Evolutionary conservation across 2,329 filamentous ascomycete species (phyloP), one percentile per base, ranked within the genome.

Genomic region (Talaromyces sp.): DNA sequence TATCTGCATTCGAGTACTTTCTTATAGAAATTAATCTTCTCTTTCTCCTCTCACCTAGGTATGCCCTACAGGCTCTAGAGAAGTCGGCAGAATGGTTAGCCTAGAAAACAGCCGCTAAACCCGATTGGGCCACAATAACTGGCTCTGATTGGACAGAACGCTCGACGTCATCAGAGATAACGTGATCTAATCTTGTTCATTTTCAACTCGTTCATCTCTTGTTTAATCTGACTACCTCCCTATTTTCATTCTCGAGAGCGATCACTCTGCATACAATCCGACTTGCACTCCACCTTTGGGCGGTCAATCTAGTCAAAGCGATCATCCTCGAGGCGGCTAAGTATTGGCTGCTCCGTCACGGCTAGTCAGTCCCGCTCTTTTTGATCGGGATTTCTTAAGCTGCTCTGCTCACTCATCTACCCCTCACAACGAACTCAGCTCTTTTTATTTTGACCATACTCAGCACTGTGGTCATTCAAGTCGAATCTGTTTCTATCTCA

Each of bases 341-440:
- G 58, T 27, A 61, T 61, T 61, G 58, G 58, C 58, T 61, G 11
- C 43, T 36, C 58, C 40, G 40, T 61, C 58, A 49, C 56, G 56
- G 27, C 59, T 61, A 61, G 59, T 43, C 34, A 25, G 59, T 53
- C 59, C 59, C 59, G 56, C 56, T 59, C 56, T 59, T 59, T 56
- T 31, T 29, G n/a, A 27, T 43, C n/a, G 56, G 56, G 56, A 40
- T 58, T 58, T 25, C 38, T 27, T 47, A 49, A 61, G 38, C 17
- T 58, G 40, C 43, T 47, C 19, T 47, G 36, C 56, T 60, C 53
- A 25, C 31, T 25, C n/a, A 38, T 17, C 53, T 56, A 56, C 53
- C 53, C 36, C 56, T 59, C 38, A 45, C 36, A 45, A 19, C n/a
- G 38, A 36, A 59, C 56, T 49, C 59, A 36, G 27, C n/a, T 61